Base-by-base conservation (phyloP, 768 basidiomycete species). In the Pleurotus eryngii region DNA sequence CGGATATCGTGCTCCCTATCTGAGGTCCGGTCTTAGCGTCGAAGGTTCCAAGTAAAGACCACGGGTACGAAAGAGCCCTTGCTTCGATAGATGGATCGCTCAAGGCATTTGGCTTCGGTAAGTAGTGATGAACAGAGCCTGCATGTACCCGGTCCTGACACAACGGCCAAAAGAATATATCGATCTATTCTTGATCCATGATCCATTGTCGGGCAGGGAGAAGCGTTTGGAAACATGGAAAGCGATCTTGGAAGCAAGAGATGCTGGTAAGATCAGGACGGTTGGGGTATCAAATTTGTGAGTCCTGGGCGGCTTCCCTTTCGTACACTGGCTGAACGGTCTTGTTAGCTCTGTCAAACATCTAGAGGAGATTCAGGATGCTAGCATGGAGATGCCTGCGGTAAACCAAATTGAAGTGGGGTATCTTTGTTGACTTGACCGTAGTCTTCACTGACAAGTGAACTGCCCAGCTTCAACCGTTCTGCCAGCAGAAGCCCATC, bases 271-370 rank as follows among this genome's bases (percentile, higher is more conserved):
- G 63, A 79, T 92, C 51, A 78, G 81, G 59, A 77, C 78, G 3
- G 81, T 90, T 14, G 91, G 91, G 1, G 91, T 93, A 6, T 92
- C 89, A 1, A 94, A 94, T 71, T 94, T 85, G 89, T 90, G 62
- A 47, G 87, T 66, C 24, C 45, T 17, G 53, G 47, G 57, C 45
- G 9, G 30, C 9, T 18, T 15, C 39, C 24, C 18, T 30, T 42
- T 27, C 30, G 49, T 42, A 8, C 30, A 39, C 7, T 15, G 49
- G 26, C 40, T 35, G 30, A 35, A 35, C 8, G 8, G 30, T 7
- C 27, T 6, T 18, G 30, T 20, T 38, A 92, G 90, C 61, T 81
- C 80, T 20, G 65, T 88, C 27, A 81, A 82, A 45, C 91, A 93
- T 63, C 73, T 93, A 3, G 83, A 92, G 62, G 90, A 93, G 69